Conservation (phyloP, 225 moss, liverwort and hornwort species). For the Rhytidiadelphus loreus region DNA sequence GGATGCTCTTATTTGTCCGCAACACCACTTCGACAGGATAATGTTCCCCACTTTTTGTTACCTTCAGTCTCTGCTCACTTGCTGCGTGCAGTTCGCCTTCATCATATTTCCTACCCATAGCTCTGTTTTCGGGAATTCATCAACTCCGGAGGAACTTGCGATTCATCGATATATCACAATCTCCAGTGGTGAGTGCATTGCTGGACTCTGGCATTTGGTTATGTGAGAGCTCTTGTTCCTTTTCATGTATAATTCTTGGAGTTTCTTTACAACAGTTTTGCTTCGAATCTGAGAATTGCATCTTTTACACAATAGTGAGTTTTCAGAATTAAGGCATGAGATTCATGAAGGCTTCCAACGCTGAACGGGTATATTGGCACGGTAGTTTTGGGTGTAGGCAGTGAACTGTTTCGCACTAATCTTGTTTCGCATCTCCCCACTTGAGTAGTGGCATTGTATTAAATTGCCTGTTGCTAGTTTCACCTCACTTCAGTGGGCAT, state of each 20-base stretch:
- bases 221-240: not conserved
- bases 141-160: not conserved
- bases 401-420: not conserved
- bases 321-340: not conserved
- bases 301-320: too few relatives aligned
- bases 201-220: not conserved
- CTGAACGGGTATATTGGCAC: not conserved
- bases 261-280: not conserved
- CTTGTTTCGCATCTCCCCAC: not conserved
- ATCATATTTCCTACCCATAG: not conserved
- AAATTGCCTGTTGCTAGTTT: not conserved
- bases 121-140: not conserved
- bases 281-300: not conserved
- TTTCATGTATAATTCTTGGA: not conserved
- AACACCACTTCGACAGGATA: conserved; percentile 9
- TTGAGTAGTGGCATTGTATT: not conserved
- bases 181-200: not conserved
- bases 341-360: not conserved
- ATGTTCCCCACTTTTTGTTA: not conserved
- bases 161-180: not conserved
- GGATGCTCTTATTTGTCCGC: conserved; percentile 7
- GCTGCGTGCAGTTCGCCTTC: not conserved
- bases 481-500: not conserved
- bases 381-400: not conserved
- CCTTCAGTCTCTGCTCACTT: not conserved